Base-by-base conservation (phyloP, 1,284 basidiomycete species). In the Termitomyces sp. region DNA sequence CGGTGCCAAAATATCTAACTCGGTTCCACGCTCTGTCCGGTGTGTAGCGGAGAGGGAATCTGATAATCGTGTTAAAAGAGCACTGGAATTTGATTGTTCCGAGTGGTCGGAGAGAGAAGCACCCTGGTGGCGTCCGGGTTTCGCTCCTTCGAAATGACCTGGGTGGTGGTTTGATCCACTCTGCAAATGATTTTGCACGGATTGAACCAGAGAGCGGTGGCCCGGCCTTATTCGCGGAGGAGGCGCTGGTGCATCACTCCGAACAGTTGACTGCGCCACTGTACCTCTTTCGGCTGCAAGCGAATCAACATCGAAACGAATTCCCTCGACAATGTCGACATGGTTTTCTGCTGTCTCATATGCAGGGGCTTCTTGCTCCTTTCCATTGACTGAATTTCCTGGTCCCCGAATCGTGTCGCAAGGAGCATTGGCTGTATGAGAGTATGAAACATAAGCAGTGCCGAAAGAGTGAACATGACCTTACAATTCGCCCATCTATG, bases 181-280 rank as follows among this genome's bases (percentile, higher is more conserved):
- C 24, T 46, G 49, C 38, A 84, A 73, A 60, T 83, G 74, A 5
- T 76, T 73, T 43, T 76, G 77, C 14, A 84, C 72, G 11, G 77
- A 74, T 56, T 77, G 73, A 44, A 72, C 67, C 44, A 80, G 66
- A 56, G 67, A 72, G 52, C 65, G 69, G 48, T 68, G 37, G 2
- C 52, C 52, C 13, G 56, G 64, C 51, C 55, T 61, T 37, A 53
- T 43, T 37, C 19, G 38, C 19, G 46, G 28, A 39, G 18, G 38
- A 49, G 31, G 37, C 24, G 38, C 10, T 38, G 45, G 21, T 28
- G 37, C 16, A 33, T 46, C 33, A 6, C 19, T 3, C 35, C 31
- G 31, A 13, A 35, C 37, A 19, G 14, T 53, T 24, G 28, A 14
- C 37, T 55, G 55, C 42, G 51, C 47, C 46, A 58, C 49, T 41